Evolutionary conservation across 1,284 basidiomycete species (phyloP).

Genomic region (Heliocybe sulcata): DNA sequence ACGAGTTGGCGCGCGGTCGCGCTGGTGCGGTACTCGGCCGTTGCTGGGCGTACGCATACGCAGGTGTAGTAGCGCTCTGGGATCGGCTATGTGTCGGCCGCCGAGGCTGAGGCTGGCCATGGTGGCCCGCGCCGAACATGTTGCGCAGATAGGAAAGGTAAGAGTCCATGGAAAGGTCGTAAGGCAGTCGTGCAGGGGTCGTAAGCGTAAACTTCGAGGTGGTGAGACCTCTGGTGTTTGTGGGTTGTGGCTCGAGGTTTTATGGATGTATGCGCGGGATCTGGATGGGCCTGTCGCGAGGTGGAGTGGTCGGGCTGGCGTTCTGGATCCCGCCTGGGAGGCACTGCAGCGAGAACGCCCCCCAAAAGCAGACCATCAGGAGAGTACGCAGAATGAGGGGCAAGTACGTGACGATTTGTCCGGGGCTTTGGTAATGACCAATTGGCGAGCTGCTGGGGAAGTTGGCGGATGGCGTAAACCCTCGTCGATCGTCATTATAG

Average conservation of each 20-base stretch:
- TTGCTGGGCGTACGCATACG: conserved; percentile 12
- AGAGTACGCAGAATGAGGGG: not conserved
- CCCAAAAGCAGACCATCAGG: not conserved
- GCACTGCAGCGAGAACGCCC: not conserved
- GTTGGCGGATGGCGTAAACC: not conserved
- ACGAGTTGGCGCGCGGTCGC: conserved; percentile 22
- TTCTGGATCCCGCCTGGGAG: not conserved
- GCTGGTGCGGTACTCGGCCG: conserved; percentile 13
- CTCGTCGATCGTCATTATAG: conserved; percentile 3
- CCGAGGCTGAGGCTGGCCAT: conserved; percentile 11
- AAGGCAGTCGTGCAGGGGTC: not conserved
- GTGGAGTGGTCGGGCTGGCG: not conserved
- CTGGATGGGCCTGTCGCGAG: not conserved
- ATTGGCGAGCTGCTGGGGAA: too few species aligned
- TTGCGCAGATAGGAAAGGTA: conserved; percentile 25
- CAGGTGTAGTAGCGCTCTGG: conserved; percentile 15
- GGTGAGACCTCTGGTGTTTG: conserved; percentile 2
- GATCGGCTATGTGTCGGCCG: conserved; percentile 20
- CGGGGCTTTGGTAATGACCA: not conserved
- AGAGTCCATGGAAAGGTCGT: conserved; percentile 1
- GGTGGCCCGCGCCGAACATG: conserved; percentile 23
- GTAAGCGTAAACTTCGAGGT: conserved; percentile 11
- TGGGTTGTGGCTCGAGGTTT: not conserved
- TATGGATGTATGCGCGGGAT: not conserved
- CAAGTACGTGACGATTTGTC: not conserved